Percentiles rank a stretch among this genome's conserved stretches.
Conservation (phyloP, 2,329 filamentous ascomycete species). For the Decorospora gaudefroyi region DNA sequence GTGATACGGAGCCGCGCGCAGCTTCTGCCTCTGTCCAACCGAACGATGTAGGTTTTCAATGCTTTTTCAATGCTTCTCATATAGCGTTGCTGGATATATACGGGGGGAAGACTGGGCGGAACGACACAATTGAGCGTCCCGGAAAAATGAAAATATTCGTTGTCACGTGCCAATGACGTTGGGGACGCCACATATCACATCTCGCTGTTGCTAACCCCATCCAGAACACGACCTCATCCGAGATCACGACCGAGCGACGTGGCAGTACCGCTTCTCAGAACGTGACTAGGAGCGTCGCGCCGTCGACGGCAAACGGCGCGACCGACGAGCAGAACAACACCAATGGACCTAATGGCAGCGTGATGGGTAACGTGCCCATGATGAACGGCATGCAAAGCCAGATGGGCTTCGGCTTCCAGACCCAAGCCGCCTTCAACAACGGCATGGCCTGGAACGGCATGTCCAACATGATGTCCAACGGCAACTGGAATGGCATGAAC, state of each 20-base stretch:
- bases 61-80: constrained; percentile 3
- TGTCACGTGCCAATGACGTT: constrained; percentile 29
- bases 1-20: constrained; percentile 19
- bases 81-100: constrained; percentile 10
- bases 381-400: constrained; percentile 38
- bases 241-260: constrained; percentile 19
- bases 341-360: constrained; percentile 23
- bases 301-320: constrained; percentile 22
- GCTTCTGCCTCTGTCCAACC: constrained; percentile 25
- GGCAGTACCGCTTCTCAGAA: constrained; percentile 26
- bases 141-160: constrained; percentile 26
- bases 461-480: constrained; percentile 53
- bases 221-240: constrained; percentile 22
- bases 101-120: constrained; percentile 5
- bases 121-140: constrained; percentile 9
- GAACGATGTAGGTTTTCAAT: constrained; percentile 33
- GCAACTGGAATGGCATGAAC: constrained; percentile 74
- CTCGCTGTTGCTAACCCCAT: constrained; percentile 20
- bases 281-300: constrained; percentile 23
- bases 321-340: constrained; percentile 24
- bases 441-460: constrained; percentile 62
- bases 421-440: constrained; percentile 55
- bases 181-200: constrained; percentile 10
- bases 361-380: constrained; percentile 31
- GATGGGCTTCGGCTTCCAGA: constrained; percentile 51